Conservation (phyloP, 768 basidiomycete species). For the Kwoniella botswanensis region DNA sequence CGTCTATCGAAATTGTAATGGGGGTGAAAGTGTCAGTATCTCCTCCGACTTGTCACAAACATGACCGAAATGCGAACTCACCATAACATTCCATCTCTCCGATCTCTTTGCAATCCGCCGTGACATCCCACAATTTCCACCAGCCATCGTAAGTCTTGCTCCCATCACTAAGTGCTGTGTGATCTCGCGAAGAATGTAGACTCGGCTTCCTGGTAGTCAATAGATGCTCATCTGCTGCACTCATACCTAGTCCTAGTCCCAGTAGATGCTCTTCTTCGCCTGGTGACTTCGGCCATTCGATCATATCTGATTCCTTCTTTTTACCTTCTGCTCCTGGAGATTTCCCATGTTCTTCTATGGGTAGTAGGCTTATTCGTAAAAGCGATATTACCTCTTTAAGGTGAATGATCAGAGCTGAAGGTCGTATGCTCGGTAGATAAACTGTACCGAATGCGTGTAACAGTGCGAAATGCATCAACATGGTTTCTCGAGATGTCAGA, state of each 20-base stretch:
- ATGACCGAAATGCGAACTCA: constrained; percentile 1
- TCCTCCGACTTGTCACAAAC: too few species aligned
- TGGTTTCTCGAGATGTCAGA: constrained; percentile 25
- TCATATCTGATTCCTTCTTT: neutral
- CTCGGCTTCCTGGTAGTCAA: neutral
- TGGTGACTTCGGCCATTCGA: neutral
- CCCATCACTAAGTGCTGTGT: neutral
- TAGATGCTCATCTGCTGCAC: neutral
- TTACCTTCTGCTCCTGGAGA: neutral
- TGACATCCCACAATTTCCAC: constrained; percentile 49
- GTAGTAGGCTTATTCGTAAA: neutral
- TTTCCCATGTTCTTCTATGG: neutral
- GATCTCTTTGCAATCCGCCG: constrained; percentile 44
- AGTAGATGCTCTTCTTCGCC: constrained; percentile 1
- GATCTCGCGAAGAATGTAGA: neutral
- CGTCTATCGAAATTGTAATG: constrained; percentile 22
- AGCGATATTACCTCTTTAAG: neutral
- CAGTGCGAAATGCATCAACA: constrained; percentile 42
- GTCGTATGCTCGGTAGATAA: constrained; percentile 36
- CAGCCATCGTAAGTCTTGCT: constrained; percentile 19
- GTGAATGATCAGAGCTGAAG: constrained; percentile 20
- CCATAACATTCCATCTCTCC: constrained; percentile 53
- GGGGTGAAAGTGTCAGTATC: neutral
- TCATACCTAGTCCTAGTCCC: constrained; percentile 1
- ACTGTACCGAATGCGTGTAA: constrained; percentile 35